Evolutionary conservation across 192 early-diverging fungal species (phyloP).

Genomic region (Rhizoclosmatium sp.): DNA sequence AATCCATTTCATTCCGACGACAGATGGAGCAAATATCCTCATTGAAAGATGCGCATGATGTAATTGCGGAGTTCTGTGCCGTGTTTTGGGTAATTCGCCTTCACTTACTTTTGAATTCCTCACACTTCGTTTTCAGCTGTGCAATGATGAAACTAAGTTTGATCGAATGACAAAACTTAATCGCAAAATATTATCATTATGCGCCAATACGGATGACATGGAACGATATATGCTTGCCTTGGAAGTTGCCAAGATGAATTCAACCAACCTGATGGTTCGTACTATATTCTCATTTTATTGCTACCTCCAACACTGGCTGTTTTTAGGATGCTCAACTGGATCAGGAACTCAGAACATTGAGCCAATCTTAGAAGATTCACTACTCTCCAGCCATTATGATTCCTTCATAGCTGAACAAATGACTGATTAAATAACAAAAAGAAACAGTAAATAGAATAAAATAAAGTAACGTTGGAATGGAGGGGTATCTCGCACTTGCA

Average conservation of each 20-base stretch:
- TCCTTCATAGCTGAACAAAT: neutral
- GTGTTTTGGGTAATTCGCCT: neutral
- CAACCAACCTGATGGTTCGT: neutral
- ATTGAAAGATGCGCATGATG: neutral
- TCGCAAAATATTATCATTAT: neutral
- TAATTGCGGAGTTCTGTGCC: neutral
- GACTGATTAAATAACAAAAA: neutral
- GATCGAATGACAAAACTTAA: neutral
- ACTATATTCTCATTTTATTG: neutral
- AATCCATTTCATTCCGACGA: neutral
- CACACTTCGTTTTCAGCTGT: neutral
- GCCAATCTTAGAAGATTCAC: no score
- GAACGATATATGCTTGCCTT: neutral
- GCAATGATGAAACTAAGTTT: neutral
- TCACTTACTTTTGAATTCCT: neutral
- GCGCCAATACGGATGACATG: neutral
- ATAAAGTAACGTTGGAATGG: conserved; percentile 47
- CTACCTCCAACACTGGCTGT: no score
- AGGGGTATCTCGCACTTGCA: conserved; percentile 75
- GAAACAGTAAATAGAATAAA: neutral
- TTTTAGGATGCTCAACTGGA: no score
- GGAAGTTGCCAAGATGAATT: neutral
- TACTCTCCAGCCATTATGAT: neutral
- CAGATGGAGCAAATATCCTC: neutral
- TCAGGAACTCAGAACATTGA: no score